Evolutionary conservation across 257 asterid genomes (phyloP), one percentile per base, ranked within the genome.

Genomic region (Primulina eburnea): DNA sequence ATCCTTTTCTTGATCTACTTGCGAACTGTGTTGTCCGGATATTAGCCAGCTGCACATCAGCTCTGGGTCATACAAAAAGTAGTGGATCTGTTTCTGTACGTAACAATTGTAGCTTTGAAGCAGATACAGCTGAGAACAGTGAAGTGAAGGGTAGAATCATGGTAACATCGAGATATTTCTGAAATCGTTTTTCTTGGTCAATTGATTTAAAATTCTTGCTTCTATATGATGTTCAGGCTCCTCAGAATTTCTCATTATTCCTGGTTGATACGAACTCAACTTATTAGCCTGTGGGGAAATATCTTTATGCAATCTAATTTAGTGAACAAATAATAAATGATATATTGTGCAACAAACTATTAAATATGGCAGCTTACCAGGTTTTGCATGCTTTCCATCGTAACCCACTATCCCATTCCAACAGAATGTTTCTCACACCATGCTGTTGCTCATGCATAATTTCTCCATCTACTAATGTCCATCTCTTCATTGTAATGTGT

Each of bases 1-100:
- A 72, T 67, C 91, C 95, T 8, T 93, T 93, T 75, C 90, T 93
- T 75, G 84, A 83, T 82, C 81, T 90, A 33, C 79, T 93, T 74
- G 75, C 82, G 89, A 88, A 83, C 60, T 79, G 87, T 38, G 86
- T 90, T 70, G 94, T 83, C 70, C 87, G 85, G 66, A 74, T 90
- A 68, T 78, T 89, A 75, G 87, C 77, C 38, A 86, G 86, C 86
- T 89, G 96, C 85, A 80, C 94, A 59, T 80, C 81, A 57, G 71
- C 86, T 74, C 75, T 84, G 69, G 83, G 79, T 55, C 55, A 76
- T 73, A 30, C 74, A 50, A 79, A 60, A 72, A 76, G 75, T 70
- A 59, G 67, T 66, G 89, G 60, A 55, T 62, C 64, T 40, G 73
- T 77, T 71, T 52, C 74, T 67, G 58, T 53, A 37, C 60, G 64